These are phyloP conservation scores for Hypoxylon sp. DNA, from an alignment of 2,329 filamentous ascomycete genomes.

Conservation along the genomic window DNA sequence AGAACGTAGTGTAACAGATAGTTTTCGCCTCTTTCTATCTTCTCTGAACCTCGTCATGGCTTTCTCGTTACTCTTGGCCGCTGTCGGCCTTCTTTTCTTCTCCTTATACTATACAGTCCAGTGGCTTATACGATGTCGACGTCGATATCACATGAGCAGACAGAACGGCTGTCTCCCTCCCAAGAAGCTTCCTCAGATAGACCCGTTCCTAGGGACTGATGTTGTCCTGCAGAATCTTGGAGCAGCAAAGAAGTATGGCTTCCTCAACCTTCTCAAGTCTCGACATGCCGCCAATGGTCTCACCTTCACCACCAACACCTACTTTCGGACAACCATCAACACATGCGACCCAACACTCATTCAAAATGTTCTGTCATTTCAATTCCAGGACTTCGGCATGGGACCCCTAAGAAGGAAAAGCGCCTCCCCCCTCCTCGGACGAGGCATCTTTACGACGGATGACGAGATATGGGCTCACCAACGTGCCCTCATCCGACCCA, in stretches of 20 bases:
- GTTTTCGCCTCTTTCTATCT: slow-evolving; percentile 11
- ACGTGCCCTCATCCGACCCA: slow-evolving; percentile 42
- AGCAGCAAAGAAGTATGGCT: slow-evolving; percentile 40
- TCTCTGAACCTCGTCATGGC: slow-evolving; percentile 33
- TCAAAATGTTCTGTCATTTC: slow-evolving; percentile 46
- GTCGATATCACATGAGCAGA: slow-evolving; percentile 36
- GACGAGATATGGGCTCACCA: slow-evolving; percentile 45
- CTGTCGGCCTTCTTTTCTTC: slow-evolving; percentile 31
- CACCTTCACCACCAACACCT: slow-evolving; percentile 46
- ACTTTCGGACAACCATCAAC: slow-evolving; percentile 46
- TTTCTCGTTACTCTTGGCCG: slow-evolving; percentile 39
- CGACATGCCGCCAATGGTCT: slow-evolving; percentile 44
- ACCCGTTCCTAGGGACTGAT: slow-evolving; percentile 44
- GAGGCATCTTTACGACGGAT: slow-evolving; percentile 45
- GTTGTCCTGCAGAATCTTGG: slow-evolving; percentile 41
- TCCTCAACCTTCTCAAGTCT: slow-evolving; percentile 43
- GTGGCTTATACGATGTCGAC: slow-evolving; percentile 41
- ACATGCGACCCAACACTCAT: slow-evolving; percentile 44
- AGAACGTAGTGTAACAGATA: slow-evolving; percentile 37
- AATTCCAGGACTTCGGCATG: slow-evolving; percentile 46
- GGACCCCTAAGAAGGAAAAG: slow-evolving; percentile 43
- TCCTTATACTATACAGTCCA: slow-evolving; percentile 33
- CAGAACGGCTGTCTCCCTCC: slow-evolving; percentile 44
- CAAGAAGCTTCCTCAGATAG: slow-evolving; percentile 42
- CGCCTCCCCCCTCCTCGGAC: slow-evolving; percentile 42